Percentiles rank a stretch among this genome's conserved stretches.
These are phyloP conservation scores for Hanseniaspora clermontiae DNA, from an alignment of 805 yeast species.

Conservation along the genomic window DNA sequence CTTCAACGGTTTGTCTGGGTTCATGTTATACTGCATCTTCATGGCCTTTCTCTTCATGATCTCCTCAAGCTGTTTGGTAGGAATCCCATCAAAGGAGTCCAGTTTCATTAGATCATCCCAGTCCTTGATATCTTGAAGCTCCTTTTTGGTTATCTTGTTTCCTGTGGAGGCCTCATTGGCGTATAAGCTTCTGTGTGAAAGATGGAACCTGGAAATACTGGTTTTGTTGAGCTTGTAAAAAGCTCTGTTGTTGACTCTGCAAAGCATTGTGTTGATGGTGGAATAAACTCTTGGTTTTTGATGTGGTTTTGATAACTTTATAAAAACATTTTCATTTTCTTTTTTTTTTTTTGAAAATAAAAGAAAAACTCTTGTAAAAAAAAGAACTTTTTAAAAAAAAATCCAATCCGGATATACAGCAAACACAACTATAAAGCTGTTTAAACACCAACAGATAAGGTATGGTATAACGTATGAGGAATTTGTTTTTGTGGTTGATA, in stretches of 20 bases:
- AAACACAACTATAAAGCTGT: too few species aligned
- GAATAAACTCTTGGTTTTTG: neutral
- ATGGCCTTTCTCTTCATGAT: constrained; percentile 25
- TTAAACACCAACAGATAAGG: too few species aligned
- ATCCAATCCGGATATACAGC: too few species aligned
- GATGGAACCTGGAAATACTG: neutral
- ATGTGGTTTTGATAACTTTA: neutral
- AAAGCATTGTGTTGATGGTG: neutral
- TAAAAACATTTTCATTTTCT: too few species aligned
- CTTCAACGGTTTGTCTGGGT: constrained; percentile 2
- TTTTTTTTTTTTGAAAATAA: too few species aligned
- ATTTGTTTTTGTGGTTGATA: too few species aligned
- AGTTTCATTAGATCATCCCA: constrained; percentile 26
- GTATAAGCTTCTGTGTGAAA: neutral
- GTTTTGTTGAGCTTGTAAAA: neutral
- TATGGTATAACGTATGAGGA: too few species aligned
- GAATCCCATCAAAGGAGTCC: constrained; percentile 24
- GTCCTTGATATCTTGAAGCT: constrained; percentile 16
- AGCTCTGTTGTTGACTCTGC: neutral
- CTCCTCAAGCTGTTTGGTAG: constrained; percentile 24
- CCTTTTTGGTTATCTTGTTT: neutral
- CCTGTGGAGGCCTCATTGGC: neutral
- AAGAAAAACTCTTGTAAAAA: too few species aligned
- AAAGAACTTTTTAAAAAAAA: too few species aligned
- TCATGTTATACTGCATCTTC: constrained; percentile 18